Evolutionary conservation across 176 grass and related monocot genomes (phyloP).

Genomic region (Carex myosuroides): DNA sequence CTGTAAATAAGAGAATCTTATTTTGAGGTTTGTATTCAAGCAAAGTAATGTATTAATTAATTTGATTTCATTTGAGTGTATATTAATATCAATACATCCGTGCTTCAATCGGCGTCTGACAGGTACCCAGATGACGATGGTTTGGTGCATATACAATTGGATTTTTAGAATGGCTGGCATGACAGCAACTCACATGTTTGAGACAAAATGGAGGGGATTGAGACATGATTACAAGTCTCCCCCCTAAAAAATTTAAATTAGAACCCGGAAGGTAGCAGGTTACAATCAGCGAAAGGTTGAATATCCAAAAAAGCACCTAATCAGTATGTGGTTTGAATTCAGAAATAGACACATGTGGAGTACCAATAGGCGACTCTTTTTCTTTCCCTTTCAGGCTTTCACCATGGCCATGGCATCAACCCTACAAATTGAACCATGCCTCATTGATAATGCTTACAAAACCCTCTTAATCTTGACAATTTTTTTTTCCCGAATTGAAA

Average conservation of each 20-base stretch:
- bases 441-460: neutral
- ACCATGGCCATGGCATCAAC: neutral
- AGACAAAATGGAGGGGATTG: slow-evolving; percentile 22
- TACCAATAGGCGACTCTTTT: neutral
- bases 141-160: slow-evolving; percentile 12
- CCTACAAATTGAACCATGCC: slow-evolving; percentile 5
- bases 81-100: neutral
- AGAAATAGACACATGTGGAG: slow-evolving; percentile 26
- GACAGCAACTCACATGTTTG: slow-evolving; percentile 3
- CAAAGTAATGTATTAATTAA: neutral
- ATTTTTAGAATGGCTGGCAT: slow-evolving; percentile 16
- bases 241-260: neutral
- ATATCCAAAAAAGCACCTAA: slow-evolving; percentile 16
- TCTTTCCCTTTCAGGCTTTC: slow-evolving; percentile 17
- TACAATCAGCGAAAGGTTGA: slow-evolving; percentile 6
- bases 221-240: neutral
- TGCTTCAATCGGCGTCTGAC: neutral
- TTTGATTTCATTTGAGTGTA: neutral
- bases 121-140: slow-evolving; percentile 3
- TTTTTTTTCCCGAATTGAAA: neutral
- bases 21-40: neutral
- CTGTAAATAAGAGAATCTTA: neutral
- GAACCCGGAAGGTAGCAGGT: slow-evolving; percentile 11
- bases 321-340: slow-evolving; percentile 19
- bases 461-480: neutral